Base-by-base conservation (phyloP, 495 filamentous ascomycete genomes). In the Hypomontagnella monticulosa region DNA sequence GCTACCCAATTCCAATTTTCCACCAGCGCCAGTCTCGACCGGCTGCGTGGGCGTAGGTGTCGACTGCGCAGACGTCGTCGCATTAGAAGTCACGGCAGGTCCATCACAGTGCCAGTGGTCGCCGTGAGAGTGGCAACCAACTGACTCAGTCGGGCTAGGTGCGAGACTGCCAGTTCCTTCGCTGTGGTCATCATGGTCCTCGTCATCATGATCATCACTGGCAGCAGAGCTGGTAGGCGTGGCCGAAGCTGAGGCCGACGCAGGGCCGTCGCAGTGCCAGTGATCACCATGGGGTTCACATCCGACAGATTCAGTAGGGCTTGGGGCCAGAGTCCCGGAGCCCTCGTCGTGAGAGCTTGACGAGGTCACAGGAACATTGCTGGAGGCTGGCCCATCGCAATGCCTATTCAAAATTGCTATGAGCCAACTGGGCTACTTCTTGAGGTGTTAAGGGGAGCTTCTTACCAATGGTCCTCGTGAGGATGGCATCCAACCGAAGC, bases 21-120 rank as follows among this genome's bases (percentile, higher is more conserved):
- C 52, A 57, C 34, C 40, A 14, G 44, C 46, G 10, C 3, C 53
- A 1, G 57, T 57, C 36, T 20, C 56, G 32, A 15, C 16, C 18
- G 62, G 36, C 32, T 38, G 30, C 1, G 10, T n/a, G 15, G 50
- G 23, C 2, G 23, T 27, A n/a, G n/a, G n/a, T n/a, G n/a, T n/a
- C n/a, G n/a, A n/a, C 23, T 3, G 6, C 23, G 6, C 23, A 27
- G 23, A 6, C 23, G 23, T 15, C n/a, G 61, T 32, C 16, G 61
- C 20, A 32, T 15, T 62, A 32, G 7, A 20, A 5, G 47, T 10
- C 6, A 40, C 23, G 6, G 47, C 57, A 23, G 69, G 57, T 20
- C 76, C 75, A 15, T 71, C 71, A 54, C 77, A 79, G 49, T 79
- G 76, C 76, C 75, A 79, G 55, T 79, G 76, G 46, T 79, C 75